A percentile compares a stretch with the other conserved stretches of the same genome.
Conservation (phyloP, 257 asterid species). For the Capsicum rhomboideum region DNA sequence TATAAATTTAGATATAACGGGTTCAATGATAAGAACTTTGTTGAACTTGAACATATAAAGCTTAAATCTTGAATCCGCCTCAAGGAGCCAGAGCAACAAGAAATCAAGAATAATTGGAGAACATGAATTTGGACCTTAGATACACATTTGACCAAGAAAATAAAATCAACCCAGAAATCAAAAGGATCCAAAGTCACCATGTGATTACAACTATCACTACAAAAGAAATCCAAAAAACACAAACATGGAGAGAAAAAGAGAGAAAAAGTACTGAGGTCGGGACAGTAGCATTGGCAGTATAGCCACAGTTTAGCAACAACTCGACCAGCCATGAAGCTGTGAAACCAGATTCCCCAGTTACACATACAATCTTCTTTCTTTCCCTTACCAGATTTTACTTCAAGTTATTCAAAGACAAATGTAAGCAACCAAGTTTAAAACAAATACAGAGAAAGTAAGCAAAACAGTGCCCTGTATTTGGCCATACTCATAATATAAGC, state of each 20-base stretch:
- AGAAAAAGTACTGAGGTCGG: slow-evolving; percentile 19
- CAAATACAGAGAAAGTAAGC: neutral
- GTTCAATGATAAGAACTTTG: too few relatives aligned
- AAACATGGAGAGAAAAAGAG: neutral
- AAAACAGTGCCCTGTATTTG: neutral
- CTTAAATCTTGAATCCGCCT: too few relatives aligned
- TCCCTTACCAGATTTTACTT: neutral
- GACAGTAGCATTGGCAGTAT: slow-evolving; percentile 55
- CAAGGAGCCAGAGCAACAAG: neutral
- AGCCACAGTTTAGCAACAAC: slow-evolving; percentile 44
- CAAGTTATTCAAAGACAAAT: neutral
- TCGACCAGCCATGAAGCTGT: slow-evolving; percentile 65
- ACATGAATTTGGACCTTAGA: neutral
- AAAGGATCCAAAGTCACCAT: neutral
- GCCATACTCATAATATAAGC: neutral
- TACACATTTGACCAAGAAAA: neutral
- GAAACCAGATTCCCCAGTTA: slow-evolving; percentile 62
- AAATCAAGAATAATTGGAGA: neutral
- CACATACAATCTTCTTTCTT: slow-evolving; percentile 38
- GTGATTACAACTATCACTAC: neutral
- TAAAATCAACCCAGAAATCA: neutral
- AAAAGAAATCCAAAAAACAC: neutral
- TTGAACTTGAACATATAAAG: too few relatives aligned
- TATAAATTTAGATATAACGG: too few relatives aligned
- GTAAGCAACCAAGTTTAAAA: too few relatives aligned